phyloP scores from a whole-genome alignment of 2,329 filamentous ascomycete species.

The Fusarium mexicanum region DNA sequence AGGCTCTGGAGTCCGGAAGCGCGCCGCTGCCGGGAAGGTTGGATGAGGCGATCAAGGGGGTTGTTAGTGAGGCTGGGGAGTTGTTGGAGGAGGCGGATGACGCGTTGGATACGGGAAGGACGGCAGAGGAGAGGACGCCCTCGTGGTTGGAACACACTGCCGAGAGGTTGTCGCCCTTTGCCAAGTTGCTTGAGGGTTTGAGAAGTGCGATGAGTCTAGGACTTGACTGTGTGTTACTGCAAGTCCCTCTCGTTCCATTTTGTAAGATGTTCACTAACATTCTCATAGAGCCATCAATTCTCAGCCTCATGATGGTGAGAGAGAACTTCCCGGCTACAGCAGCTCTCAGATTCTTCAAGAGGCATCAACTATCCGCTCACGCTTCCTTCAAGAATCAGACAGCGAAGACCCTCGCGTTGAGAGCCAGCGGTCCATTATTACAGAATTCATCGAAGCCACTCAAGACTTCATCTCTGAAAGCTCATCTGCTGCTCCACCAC shows the following conservation, averaged over 20 bases:
- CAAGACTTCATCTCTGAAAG: conserved; percentile 39
- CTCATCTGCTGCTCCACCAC: conserved; percentile 25
- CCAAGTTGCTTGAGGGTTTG: conserved; percentile 29
- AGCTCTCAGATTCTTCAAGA: conserved; percentile 43
- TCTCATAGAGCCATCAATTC: conserved; percentile 34
- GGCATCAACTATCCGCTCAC: conserved; percentile 30
- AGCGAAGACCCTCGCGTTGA: conserved; percentile 36
- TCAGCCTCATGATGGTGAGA: conserved; percentile 25
- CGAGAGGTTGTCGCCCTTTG: conserved; percentile 34
- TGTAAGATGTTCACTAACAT: not conserved
- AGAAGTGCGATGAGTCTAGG: conserved; percentile 40
- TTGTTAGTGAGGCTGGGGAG: conserved; percentile 30
- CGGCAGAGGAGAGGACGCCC: conserved; percentile 16
- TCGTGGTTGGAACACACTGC: conserved; percentile 40
- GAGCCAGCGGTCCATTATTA: conserved; percentile 22
- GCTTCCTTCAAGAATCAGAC: conserved; percentile 26
- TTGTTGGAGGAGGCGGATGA: conserved; percentile 39
- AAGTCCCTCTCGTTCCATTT: not conserved
- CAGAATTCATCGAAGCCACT: conserved; percentile 39
- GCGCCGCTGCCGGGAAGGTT: conserved; percentile 22
- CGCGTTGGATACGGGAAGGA: conserved; percentile 26
- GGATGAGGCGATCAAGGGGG: conserved; percentile 20
- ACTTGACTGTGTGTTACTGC: conserved; percentile 36
- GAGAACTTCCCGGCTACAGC: conserved; percentile 42
- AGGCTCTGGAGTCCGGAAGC: conserved; percentile 21